phyloP scores from a whole-genome alignment of 805 yeast species.

The Crinitomyces ghanaensis region DNA sequence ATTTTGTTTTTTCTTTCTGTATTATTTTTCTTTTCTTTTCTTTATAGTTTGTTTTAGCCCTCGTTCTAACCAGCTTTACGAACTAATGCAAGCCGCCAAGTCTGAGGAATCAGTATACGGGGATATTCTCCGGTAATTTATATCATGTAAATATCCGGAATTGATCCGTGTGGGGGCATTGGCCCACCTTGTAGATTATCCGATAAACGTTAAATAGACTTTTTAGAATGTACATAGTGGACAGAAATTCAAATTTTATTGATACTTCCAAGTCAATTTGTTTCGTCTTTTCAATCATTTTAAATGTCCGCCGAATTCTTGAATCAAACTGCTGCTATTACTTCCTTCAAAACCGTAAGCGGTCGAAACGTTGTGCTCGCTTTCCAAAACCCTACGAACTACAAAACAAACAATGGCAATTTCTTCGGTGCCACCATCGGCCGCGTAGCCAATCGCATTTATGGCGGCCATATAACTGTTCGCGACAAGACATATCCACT shows the following conservation, averaged over 20 bases:
- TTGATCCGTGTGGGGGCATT: no score
- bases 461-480: slow-evolving; percentile 32
- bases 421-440: slow-evolving; percentile 58
- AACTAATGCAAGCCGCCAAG: slow-evolving; percentile 34
- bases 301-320: slow-evolving; percentile 12
- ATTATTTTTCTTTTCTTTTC: not conserved
- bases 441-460: slow-evolving; percentile 50
- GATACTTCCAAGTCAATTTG: not conserved
- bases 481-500: slow-evolving; percentile 33
- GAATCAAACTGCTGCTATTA: slow-evolving; percentile 16
- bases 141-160: not conserved
- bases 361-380: slow-evolving; percentile 15
- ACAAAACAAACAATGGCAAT: slow-evolving; percentile 29
- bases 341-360: slow-evolving; percentile 16
- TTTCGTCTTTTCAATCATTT: slow-evolving; percentile 1
- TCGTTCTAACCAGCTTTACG: slow-evolving; percentile 25
- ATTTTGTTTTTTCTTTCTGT: not conserved
- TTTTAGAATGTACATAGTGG: not conserved
- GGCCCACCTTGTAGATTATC: no score
- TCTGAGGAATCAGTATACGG: slow-evolving; percentile 26
- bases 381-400: slow-evolving; percentile 17
- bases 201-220: no score
- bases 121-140: slow-evolving; percentile 14
- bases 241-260: not conserved
- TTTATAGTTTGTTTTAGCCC: slow-evolving; percentile 1